phyloP scores from a whole-genome alignment of 495 filamentous ascomycete genomes.

The Penicillium ochrochloron region DNA sequence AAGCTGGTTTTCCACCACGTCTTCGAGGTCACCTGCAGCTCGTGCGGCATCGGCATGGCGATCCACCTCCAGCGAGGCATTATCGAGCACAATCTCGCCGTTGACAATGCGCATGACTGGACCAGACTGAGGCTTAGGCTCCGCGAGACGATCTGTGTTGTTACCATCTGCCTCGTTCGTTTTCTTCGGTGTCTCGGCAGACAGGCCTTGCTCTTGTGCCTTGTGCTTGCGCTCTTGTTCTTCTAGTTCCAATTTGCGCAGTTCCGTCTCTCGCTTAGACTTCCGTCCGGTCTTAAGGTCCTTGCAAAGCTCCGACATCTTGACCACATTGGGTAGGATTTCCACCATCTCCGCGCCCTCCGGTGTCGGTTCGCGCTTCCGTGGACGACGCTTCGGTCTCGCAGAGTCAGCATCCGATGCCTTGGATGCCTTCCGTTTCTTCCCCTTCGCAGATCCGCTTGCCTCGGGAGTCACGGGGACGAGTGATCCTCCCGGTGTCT shows the following conservation, averaged over 20 bases:
- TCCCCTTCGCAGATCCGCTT: slow-evolving; percentile 26
- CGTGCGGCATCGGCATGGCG: slow-evolving; percentile 70
- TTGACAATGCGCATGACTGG: slow-evolving; percentile 75
- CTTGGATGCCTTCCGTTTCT: slow-evolving; percentile 36
- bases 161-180: slow-evolving; percentile 32
- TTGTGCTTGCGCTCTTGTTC: slow-evolving; percentile 54
- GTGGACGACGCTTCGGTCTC: slow-evolving; percentile 37
- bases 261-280: slow-evolving; percentile 69
- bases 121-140: slow-evolving; percentile 41
- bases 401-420: slow-evolving; percentile 30
- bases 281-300: slow-evolving; percentile 79
- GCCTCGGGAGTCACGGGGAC: slow-evolving; percentile 18
- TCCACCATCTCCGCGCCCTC: slow-evolving; percentile 74
- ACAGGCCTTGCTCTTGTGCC: slow-evolving; percentile 43
- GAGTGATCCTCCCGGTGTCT: background rate
- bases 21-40: slow-evolving; percentile 60
- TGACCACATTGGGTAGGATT: slow-evolving; percentile 70
- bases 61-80: slow-evolving; percentile 77
- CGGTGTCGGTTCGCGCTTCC: slow-evolving; percentile 65
- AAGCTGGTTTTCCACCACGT: slow-evolving; percentile 79
- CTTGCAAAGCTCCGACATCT: slow-evolving; percentile 82
- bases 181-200: slow-evolving; percentile 35
- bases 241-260: slow-evolving; percentile 58
- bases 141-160: slow-evolving; percentile 22
- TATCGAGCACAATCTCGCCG: slow-evolving; percentile 81